Evolutionary conservation across 176 grass and related monocot genomes (phyloP), one percentile per base, ranked within the genome.

Genomic region (Oryza meyeriana): DNA sequence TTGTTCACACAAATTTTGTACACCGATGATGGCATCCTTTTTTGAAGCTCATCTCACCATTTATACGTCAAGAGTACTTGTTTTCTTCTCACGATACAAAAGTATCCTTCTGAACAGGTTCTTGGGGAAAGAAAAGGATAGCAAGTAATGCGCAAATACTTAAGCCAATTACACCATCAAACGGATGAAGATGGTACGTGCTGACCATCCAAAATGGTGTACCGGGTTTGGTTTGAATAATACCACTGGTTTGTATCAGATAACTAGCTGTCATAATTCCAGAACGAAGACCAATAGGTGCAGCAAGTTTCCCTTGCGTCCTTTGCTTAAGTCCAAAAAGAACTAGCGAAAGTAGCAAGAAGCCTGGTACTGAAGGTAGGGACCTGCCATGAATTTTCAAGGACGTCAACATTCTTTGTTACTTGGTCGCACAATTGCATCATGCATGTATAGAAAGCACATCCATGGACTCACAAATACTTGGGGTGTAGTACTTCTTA

Each of bases 321-420:
- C 82, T 90, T 89, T 95, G 93, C 33, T 95, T 99, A 70, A 99
- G 88, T 82, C 93, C 96, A 78, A 88, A 93, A 80, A 93, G 90
- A 52, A 85, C 80, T 28, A 99, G 62, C 66, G 96, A 99, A 85
- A 99, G 84, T 73, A 99, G 79, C 62, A 95, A 83, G 73, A 95
- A 91, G 76, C 93, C 96, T 42, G 91, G 96, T 61, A 93, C 47
- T 7, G 96, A 91, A 86, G 85, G 79, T 57, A 95, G 50, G 22
- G 93, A 93, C 87, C 96, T 99, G 96, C 47, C 80, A 92, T 89
- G 83, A 72, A 85, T 77, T 81, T 75, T 40, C 61, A 68, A 41
- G 41, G 30, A 61, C 22, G 84, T 76, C 47, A 79, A 66, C 13
- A 74, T 22, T 78, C 52, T 50, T 44, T 61, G 12, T 61, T 58